A percentile compares a stretch with the other conserved stretches of the same genome.
phyloP scores from a whole-genome alignment of 140 eudicot genomes.

The Oenanthe javanica region DNA sequence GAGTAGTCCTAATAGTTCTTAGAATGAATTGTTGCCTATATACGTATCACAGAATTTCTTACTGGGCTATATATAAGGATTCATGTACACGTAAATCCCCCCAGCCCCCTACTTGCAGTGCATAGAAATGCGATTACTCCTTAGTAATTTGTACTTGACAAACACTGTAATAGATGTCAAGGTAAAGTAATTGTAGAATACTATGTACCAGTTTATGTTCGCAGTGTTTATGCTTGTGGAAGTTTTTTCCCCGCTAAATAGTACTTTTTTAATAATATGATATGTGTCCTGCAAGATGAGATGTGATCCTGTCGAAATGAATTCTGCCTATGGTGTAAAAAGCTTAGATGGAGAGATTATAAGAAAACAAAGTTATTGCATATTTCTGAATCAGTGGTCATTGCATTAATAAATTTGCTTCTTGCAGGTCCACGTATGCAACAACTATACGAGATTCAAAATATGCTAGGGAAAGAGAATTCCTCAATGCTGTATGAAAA shows the following conservation, averaged over 20 bases:
- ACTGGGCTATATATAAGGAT: not conserved
- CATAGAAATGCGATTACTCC: not conserved
- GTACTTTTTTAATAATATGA: no score
- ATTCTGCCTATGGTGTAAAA: not conserved
- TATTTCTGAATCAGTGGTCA: not conserved
- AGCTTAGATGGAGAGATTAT: not conserved
- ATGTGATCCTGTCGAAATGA: not conserved
- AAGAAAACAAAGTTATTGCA: not conserved
- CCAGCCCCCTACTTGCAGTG: no score
- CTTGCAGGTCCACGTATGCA: slow-evolving; percentile 86
- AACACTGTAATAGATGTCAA: not conserved
- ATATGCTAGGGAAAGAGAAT: slow-evolving; percentile 83
- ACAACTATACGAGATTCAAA: slow-evolving; percentile 78
- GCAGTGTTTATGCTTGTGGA: not conserved
- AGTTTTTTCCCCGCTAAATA: not conserved
- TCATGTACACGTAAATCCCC: no score
- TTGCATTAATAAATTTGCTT: slow-evolving; percentile 15
- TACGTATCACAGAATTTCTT: not conserved
- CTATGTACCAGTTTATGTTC: not conserved
- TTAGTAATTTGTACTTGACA: not conserved
- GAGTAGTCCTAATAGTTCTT: not conserved
- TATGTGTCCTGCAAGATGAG: not conserved
- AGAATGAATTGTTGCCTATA: not conserved
- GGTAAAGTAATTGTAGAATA: not conserved
- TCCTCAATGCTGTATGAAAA: slow-evolving; percentile 75